These are phyloP conservation scores for Cryomyces minteri DNA, from an alignment of 495 filamentous ascomycete genomes.

Conservation along the genomic window DNA sequence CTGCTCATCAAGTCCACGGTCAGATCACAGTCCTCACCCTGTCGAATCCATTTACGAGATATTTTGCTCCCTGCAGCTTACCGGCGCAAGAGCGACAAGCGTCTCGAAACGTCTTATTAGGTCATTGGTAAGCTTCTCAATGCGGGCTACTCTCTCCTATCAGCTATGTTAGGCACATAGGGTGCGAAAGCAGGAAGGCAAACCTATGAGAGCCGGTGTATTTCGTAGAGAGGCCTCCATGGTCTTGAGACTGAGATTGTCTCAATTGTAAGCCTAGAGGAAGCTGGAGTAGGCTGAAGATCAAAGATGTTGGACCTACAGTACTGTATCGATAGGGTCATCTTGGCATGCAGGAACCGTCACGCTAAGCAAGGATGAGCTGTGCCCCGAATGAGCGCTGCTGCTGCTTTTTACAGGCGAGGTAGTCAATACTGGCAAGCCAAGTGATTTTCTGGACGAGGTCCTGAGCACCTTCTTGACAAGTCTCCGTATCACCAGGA, in stretches of 20 bases:
- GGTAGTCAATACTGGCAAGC: no score
- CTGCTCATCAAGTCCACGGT: constrained; percentile 15
- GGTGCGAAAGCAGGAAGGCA: not conserved
- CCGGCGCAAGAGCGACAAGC: constrained; percentile 37
- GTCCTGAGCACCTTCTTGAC: no score
- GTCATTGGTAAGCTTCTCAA: constrained; percentile 12
- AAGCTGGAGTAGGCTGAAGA: no score
- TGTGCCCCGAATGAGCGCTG: no score
- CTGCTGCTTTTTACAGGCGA: no score
- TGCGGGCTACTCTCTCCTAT: constrained; percentile 5
- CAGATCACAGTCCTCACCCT: not conserved
- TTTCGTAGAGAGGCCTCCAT: not conserved
- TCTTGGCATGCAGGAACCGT: no score
- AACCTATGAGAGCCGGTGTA: not conserved
- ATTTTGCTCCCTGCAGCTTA: constrained; percentile 13
- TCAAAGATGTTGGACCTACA: no score
- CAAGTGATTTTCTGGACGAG: no score
- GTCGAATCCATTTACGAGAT: not conserved
- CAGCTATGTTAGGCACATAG: not conserved
- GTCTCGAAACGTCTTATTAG: constrained; percentile 43
- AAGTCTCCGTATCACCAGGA: no score
- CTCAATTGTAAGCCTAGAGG: no score
- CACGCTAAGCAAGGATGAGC: no score
- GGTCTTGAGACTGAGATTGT: not conserved
- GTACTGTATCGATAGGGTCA: no score